Conservation (phyloP, 2,329 filamentous ascomycete genomes). For the Penicillium psychrosexuale region DNA sequence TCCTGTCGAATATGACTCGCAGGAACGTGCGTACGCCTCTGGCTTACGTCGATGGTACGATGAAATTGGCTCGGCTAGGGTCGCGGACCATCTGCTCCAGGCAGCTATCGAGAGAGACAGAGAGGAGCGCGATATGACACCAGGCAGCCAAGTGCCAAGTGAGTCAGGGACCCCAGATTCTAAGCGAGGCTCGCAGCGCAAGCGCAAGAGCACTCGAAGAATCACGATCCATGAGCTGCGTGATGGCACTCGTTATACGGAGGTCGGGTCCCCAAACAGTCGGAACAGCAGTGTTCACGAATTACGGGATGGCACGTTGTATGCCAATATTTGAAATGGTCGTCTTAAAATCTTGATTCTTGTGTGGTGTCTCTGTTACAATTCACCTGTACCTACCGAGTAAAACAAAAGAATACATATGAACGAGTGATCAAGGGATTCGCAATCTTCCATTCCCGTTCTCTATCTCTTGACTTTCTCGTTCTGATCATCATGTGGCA, state of each 20-base stretch:
- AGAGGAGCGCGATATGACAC: slow-evolving; percentile 23
- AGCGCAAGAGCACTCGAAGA: slow-evolving; percentile 30
- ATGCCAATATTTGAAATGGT: slow-evolving; percentile 36
- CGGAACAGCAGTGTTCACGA: slow-evolving; percentile 39
- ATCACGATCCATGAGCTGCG: slow-evolving; percentile 45
- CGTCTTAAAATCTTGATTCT: not conserved
- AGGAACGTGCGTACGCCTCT: slow-evolving; percentile 38
- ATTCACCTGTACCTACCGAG: not conserved
- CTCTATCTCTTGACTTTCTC: not conserved
- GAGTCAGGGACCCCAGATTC: slow-evolving; percentile 35
- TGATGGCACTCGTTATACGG: slow-evolving; percentile 42
- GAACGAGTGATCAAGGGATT: not conserved
- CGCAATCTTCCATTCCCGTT: not conserved
- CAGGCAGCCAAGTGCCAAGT: slow-evolving; percentile 29
- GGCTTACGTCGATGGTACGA: slow-evolving; percentile 43
- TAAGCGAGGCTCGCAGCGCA: slow-evolving; percentile 27
- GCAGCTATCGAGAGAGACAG: slow-evolving; percentile 32
- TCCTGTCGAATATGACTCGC: slow-evolving; percentile 39
- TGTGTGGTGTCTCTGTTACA: not conserved
- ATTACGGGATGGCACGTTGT: slow-evolving; percentile 43
- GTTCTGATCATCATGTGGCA: not conserved
- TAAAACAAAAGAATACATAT: not conserved
- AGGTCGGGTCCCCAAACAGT: slow-evolving; percentile 38
- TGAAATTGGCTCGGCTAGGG: slow-evolving; percentile 34
- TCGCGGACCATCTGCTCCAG: slow-evolving; percentile 37